Percentiles rank a stretch among this genome's conserved stretches.
Evolutionary conservation across 768 basidiomycete species (phyloP).

Genomic region (Boletus fagicola): DNA sequence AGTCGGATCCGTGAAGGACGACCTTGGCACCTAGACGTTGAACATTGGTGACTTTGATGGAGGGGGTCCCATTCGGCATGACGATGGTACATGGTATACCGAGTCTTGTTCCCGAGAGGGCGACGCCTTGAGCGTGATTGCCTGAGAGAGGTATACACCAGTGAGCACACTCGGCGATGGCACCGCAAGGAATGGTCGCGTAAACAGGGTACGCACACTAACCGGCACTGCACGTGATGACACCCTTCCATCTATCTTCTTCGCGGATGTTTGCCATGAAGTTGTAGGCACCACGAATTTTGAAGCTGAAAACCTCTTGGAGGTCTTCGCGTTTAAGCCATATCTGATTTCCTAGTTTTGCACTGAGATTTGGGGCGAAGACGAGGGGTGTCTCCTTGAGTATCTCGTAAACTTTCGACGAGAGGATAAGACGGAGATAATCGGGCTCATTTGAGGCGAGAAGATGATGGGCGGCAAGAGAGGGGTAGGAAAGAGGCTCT

Average conservation of each 20-base stretch:
- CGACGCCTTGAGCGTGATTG: constrained; percentile 98
- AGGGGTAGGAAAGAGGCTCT: constrained; percentile 61
- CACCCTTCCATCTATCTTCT: constrained; percentile 95
- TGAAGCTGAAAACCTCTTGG: constrained; percentile 98
- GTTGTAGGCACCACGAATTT: constrained; percentile 97
- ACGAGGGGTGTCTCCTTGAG: constrained; percentile 89
- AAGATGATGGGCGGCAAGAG: constrained; percentile 63
- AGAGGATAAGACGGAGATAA: constrained; percentile 84
- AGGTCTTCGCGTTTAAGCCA: constrained; percentile 97
- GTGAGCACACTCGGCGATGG: neutral
- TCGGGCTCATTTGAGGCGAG: constrained; percentile 72
- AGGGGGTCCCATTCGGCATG: constrained; percentile 93
- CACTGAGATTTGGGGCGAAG: constrained; percentile 79
- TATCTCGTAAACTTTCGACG: constrained; percentile 88
- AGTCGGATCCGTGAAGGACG: constrained; percentile 86
- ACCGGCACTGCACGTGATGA: constrained; percentile 98
- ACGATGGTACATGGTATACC: constrained; percentile 97
- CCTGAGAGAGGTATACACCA: constrained; percentile 46
- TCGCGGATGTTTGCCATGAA: constrained; percentile 89
- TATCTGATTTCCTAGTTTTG: constrained; percentile 87
- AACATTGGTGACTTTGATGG: constrained; percentile 95
- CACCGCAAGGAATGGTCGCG: constrained; percentile 4
- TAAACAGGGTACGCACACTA: constrained; percentile 53
- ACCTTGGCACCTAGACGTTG: constrained; percentile 94
- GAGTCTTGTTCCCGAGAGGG: constrained; percentile 85